Conservation (phyloP, 805 yeast genomes). For the Torulaspora franciscae region DNA sequence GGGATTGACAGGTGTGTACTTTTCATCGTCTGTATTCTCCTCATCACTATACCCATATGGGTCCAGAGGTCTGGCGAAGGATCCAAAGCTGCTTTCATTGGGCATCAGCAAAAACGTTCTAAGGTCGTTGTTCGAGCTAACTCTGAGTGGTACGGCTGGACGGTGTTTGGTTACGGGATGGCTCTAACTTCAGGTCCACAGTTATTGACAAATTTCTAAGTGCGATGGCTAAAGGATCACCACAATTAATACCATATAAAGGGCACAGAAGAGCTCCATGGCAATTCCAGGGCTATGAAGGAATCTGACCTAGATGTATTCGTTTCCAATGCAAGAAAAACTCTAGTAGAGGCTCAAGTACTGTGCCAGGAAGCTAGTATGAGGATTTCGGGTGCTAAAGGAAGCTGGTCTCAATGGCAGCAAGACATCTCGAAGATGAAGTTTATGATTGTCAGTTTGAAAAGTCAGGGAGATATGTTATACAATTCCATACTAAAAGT, state of each 20-base stretch:
- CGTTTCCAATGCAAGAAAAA: slow-evolving; percentile 45
- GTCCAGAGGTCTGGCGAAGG: slow-evolving; percentile 7
- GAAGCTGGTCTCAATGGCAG: slow-evolving; percentile 40
- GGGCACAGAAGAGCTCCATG: background rate
- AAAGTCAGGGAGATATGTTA: slow-evolving; percentile 45
- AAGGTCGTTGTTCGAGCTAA: background rate
- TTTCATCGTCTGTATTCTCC: slow-evolving; percentile 19
- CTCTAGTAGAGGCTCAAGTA: slow-evolving; percentile 46
- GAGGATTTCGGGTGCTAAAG: slow-evolving; percentile 35
- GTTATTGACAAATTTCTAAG: background rate
- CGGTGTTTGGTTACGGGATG: too few species aligned
- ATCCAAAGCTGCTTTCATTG: background rate
- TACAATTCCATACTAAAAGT: slow-evolving; percentile 29
- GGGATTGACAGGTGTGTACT: background rate
- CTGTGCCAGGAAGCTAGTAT: slow-evolving; percentile 49
- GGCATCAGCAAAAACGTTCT: background rate
- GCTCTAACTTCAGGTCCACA: too few species aligned
- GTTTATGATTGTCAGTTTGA: slow-evolving; percentile 44
- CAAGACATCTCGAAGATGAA: slow-evolving; percentile 40
- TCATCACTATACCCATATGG: slow-evolving; percentile 23
- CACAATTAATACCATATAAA: background rate
- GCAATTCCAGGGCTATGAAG: background rate
- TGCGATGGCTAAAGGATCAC: background rate
- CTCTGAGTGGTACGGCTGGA: too few species aligned
- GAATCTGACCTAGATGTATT: slow-evolving; percentile 29